Conservation (phyloP, 2,329 filamentous ascomycete species). For the Cladosporium sp. region DNA sequence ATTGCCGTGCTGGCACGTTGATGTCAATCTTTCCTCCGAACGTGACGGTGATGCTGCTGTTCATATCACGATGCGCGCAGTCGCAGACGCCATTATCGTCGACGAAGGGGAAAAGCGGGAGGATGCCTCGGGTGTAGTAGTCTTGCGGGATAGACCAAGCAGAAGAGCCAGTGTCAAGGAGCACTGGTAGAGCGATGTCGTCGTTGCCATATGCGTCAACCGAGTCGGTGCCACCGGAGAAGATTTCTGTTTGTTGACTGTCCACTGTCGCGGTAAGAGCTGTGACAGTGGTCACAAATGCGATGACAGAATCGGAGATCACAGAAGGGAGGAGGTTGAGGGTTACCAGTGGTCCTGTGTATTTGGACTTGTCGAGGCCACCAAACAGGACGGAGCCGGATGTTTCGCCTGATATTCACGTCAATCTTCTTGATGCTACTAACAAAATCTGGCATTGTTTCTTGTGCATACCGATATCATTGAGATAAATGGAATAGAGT, state of each 20-base stretch:
- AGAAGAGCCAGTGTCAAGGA: slow-evolving; percentile 31
- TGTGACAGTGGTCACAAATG: slow-evolving; percentile 29
- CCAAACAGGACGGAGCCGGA: slow-evolving; percentile 33
- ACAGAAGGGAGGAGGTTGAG: slow-evolving; percentile 27
- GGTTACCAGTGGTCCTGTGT: slow-evolving; percentile 27
- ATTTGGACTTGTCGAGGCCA: slow-evolving; percentile 31
- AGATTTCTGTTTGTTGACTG: slow-evolving; percentile 18
- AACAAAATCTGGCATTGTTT: too few relatives aligned
- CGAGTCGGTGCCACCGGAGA: slow-evolving; percentile 19
- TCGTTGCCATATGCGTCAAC: slow-evolving; percentile 18
- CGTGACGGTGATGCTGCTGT: slow-evolving; percentile 24
- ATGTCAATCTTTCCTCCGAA: slow-evolving; percentile 27
- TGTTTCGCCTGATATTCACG: slow-evolving; percentile 8
- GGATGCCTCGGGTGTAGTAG: slow-evolving; percentile 22
- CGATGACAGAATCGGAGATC: slow-evolving; percentile 16
- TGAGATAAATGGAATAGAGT: slow-evolving; percentile 31
- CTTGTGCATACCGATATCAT: slow-evolving; percentile 21
- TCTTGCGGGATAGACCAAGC: slow-evolving; percentile 24
- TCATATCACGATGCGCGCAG: slow-evolving; percentile 24
- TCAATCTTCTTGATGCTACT: neutral
- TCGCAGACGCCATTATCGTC: slow-evolving; percentile 17
- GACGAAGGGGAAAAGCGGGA: slow-evolving; percentile 21
- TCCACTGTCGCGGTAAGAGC: slow-evolving; percentile 19
- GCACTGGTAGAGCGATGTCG: slow-evolving; percentile 22
- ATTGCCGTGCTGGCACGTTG: slow-evolving; percentile 24